These are phyloP conservation scores for Colletotrichum sp. DNA, from an alignment of 2,329 filamentous ascomycete species.

Conservation along the genomic window DNA sequence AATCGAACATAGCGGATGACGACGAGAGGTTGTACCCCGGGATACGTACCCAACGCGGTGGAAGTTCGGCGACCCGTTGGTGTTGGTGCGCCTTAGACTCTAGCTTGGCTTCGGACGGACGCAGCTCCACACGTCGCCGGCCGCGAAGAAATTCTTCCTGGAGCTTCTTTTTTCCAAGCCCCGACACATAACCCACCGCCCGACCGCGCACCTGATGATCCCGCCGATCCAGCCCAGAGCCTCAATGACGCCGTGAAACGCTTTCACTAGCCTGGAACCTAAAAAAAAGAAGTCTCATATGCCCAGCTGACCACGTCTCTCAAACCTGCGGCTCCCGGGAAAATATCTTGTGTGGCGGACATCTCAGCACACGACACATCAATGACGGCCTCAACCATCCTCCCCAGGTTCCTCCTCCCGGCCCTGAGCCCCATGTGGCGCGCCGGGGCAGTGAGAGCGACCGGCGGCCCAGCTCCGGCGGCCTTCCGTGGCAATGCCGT, in stretches of 20 bases:
- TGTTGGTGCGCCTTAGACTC: not conserved
- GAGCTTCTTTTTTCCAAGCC: conserved; percentile 16
- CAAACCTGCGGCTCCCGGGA: not conserved
- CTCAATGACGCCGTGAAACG: conserved; percentile 19
- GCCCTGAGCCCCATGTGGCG: conserved; percentile 64
- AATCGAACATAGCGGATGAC: not conserved
- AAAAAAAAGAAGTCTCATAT: not conserved
- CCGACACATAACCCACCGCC: not conserved
- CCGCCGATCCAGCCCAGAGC: conserved; percentile 5
- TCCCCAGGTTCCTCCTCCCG: conserved; percentile 73
- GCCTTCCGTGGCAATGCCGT: conserved; percentile 17
- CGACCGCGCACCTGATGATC: conserved; percentile 5
- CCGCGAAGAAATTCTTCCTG: conserved; percentile 12
- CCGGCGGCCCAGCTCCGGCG: conserved; percentile 26
- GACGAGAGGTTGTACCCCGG: not conserved
- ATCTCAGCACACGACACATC: not conserved
- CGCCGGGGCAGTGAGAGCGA: conserved; percentile 27
- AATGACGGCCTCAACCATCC: conserved; percentile 55
- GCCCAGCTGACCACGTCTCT: conserved; percentile 6
- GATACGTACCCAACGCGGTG: conserved; percentile 5
- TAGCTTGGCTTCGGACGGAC: not conserved
- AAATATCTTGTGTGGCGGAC: not conserved
- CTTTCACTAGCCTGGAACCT: not conserved
- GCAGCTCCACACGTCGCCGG: not conserved
- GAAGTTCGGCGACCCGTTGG: not conserved